These are phyloP conservation scores for Kewa caespitosa DNA, from an alignment of 179 eudicot species.

Conservation along the genomic window DNA sequence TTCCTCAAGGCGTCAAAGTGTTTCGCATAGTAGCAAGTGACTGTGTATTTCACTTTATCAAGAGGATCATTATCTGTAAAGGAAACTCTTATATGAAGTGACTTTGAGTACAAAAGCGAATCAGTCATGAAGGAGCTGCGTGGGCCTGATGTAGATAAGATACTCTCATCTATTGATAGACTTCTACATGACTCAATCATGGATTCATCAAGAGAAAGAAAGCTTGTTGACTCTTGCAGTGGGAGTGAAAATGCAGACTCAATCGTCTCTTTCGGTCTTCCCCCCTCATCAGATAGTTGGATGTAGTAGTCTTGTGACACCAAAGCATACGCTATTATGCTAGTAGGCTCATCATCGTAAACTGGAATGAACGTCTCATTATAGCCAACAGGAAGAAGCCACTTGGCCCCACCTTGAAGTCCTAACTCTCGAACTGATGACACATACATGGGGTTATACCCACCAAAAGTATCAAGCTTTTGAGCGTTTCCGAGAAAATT, in stretches of 20 bases:
- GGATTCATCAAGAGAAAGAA: conserved; percentile 58
- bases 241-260: conserved; percentile 58
- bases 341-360: conserved; percentile 95
- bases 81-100: conserved; percentile 65
- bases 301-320: conserved; percentile 58
- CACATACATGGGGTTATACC: conserved; percentile 65
- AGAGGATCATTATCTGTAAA: conserved; percentile 66
- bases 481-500: conserved; percentile 51
- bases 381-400: conserved; percentile 71
- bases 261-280: conserved; percentile 50
- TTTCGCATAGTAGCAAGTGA: conserved; percentile 85
- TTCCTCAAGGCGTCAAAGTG: conserved; percentile 87
- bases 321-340: conserved; percentile 84
- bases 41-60: conserved; percentile 74
- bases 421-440: conserved; percentile 66
- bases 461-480: conserved; percentile 63
- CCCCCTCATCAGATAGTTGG: conserved; percentile 68
- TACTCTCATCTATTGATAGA: conserved; percentile 65
- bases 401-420: conserved; percentile 67
- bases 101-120: conserved; percentile 52
- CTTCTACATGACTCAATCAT: conserved; percentile 58
- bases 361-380: conserved; percentile 77
- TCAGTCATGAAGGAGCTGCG: conserved; percentile 57
- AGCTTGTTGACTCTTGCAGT: conserved; percentile 45
- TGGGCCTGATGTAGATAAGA: conserved; percentile 46